Percentiles rank a stretch among this genome's conserved stretches.
Evolutionary conservation across 805 yeast species (phyloP).

Genomic region (Saccharomycopsis synnaedendra): DNA sequence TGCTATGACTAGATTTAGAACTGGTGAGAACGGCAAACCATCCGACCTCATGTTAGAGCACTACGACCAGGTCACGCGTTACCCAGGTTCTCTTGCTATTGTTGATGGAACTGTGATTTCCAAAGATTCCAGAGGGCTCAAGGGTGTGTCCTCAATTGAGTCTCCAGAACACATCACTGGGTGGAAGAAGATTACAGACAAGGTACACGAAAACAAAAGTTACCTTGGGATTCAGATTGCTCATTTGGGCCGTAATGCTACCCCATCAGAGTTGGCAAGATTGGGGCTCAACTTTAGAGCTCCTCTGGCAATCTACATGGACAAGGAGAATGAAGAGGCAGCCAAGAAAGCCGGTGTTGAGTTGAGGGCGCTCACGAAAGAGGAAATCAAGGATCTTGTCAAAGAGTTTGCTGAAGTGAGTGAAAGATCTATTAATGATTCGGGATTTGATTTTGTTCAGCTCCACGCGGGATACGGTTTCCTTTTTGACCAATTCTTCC

Average conservation of each 20-base stretch:
- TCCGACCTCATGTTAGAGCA: conserved; percentile 36
- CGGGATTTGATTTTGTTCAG: conserved; percentile 51
- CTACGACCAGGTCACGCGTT: conserved; percentile 42
- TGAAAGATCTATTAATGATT: conserved; percentile 32
- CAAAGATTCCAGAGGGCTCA: conserved; percentile 19
- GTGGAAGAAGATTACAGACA: conserved; percentile 31
- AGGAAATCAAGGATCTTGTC: conserved; percentile 31
- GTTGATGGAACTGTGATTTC: conserved; percentile 49
- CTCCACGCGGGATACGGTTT: conserved; percentile 58
- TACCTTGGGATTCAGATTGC: conserved; percentile 32
- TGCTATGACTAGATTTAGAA: conserved; percentile 39
- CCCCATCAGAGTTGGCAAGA: neutral
- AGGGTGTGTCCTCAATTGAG: conserved; percentile 23
- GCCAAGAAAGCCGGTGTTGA: conserved; percentile 25
- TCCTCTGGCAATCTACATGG: conserved; percentile 19
- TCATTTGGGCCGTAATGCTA: conserved; percentile 34
- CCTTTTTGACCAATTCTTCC: conserved; percentile 36
- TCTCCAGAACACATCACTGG: conserved; percentile 22
- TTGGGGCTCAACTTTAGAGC: neutral
- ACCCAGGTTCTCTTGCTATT: conserved; percentile 46
- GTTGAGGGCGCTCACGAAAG: conserved; percentile 25
- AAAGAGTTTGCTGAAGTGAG: conserved; percentile 35
- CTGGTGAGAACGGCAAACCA: conserved; percentile 26
- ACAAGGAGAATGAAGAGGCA: conserved; percentile 25
- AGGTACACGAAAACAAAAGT: conserved; percentile 33